These are phyloP conservation scores for Globisporangium cystogenes DNA, from an alignment of 352 stramenopile genomes.

Conservation along the genomic window DNA sequence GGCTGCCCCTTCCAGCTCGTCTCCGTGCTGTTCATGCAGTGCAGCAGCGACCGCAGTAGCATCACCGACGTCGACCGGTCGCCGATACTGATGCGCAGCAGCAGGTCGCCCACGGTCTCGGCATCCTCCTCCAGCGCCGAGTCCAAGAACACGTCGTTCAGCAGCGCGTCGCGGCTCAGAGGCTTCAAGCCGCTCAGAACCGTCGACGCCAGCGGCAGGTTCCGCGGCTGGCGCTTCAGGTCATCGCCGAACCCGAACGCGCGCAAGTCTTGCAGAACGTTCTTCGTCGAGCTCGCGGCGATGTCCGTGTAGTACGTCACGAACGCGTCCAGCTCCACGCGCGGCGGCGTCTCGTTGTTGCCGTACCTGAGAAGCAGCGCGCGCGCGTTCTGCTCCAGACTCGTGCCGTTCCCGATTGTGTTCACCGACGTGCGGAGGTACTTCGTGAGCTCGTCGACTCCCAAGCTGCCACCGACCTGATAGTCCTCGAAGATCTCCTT, in stretches of 20 bases:
- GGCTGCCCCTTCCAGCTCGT: conserved; percentile 84
- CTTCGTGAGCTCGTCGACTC: conserved; percentile 50
- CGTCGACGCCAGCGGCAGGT: conserved; percentile 25
- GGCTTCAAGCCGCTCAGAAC: conserved; percentile 44
- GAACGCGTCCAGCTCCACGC: conserved; percentile 69
- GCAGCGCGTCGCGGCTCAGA: conserved; percentile 55
- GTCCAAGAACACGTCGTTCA: conserved; percentile 83
- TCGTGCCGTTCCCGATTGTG: conserved; percentile 37
- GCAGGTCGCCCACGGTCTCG: conserved; percentile 69
- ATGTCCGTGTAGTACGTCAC: conserved; percentile 82
- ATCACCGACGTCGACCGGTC: conserved; percentile 50
- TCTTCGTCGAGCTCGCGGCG: conserved; percentile 64
- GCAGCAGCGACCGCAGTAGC: conserved; percentile 61
- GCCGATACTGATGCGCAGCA: conserved; percentile 65
- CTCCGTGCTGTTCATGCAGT: conserved; percentile 76
- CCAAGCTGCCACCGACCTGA: conserved; percentile 33
- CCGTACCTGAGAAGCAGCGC: conserved; percentile 72
- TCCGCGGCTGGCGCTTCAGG: conserved; percentile 42
- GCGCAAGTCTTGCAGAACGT: conserved; percentile 74
- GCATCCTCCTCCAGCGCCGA: conserved; percentile 84
- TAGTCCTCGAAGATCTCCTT: conserved; percentile 77
- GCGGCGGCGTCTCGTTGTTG: conserved; percentile 25
- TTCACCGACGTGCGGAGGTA: conserved; percentile 72
- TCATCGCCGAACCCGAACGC: conserved; percentile 81
- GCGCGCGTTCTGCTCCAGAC: conserved; percentile 58